A percentile compares a stretch with the other conserved stretches of the same genome.
Conservation (phyloP, 352 stramenopile species). For the Pythium graminicola region DNA sequence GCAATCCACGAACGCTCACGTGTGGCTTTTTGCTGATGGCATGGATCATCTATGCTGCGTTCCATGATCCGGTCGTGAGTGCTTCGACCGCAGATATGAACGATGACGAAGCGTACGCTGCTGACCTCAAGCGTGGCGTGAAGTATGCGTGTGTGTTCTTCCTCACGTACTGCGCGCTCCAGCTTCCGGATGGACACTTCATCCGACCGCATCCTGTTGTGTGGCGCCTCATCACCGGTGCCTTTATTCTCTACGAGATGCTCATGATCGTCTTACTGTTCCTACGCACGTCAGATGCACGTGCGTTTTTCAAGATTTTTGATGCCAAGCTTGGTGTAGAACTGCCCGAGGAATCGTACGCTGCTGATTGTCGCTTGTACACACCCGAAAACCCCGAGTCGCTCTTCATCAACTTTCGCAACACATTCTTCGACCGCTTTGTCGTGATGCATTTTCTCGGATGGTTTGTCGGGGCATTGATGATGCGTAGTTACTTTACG, state of each 20-base stretch:
- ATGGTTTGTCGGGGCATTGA: constrained; percentile 83
- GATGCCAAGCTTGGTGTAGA: constrained; percentile 69
- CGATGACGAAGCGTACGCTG: constrained; percentile 17
- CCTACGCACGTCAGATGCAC: constrained; percentile 68
- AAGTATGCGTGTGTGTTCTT: constrained; percentile 82
- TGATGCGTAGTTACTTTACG: constrained; percentile 81
- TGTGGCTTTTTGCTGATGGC: constrained; percentile 70
- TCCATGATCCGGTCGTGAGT: constrained; percentile 42
- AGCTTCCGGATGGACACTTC: constrained; percentile 83
- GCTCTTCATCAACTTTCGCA: constrained; percentile 66
- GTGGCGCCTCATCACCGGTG: constrained; percentile 86
- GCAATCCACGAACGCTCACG: constrained; percentile 78
- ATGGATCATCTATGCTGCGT: constrained; percentile 82
- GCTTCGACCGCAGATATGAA: constrained; percentile 14
- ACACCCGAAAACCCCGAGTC: constrained; percentile 82
- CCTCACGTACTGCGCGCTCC: constrained; percentile 81
- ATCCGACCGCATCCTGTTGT: constrained; percentile 86
- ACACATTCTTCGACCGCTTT: constrained; percentile 82
- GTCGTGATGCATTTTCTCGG: constrained; percentile 89
- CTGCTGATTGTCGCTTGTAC: constrained; percentile 76
- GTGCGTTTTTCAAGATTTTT: constrained; percentile 79
- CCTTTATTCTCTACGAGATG: constrained; percentile 92
- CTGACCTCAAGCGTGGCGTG: constrained; percentile 62
- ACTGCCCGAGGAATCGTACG: constrained; percentile 79
- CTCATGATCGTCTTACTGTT: constrained; percentile 84